Evolutionary conservation across 441 rosid genomes (phyloP).

Genomic region (Arabidopsis hybrid): DNA sequence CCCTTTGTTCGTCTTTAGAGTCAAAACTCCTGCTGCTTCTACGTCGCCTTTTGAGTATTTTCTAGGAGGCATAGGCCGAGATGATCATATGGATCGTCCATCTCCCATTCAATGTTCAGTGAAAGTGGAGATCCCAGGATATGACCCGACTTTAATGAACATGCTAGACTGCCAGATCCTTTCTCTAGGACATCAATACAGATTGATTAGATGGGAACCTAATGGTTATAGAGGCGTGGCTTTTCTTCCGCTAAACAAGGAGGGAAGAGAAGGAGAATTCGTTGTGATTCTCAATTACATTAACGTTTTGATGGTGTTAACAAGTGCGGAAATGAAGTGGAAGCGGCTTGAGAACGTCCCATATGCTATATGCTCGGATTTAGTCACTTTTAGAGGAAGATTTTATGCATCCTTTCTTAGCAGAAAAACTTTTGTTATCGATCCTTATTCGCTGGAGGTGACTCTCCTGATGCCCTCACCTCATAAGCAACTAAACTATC

Average conservation of each 20-base stretch:
- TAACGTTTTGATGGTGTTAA: neutral
- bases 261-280: slow-evolving; percentile 11
- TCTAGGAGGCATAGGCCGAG: neutral
- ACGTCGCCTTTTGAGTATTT: neutral
- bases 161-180: neutral
- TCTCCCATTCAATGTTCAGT: slow-evolving; percentile 15
- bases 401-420: neutral
- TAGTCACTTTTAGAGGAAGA: slow-evolving; percentile 20
- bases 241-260: slow-evolving; percentile 18
- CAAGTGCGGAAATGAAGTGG: slow-evolving; percentile 18
- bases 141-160: neutral
- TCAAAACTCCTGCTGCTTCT: neutral
- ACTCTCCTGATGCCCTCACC: neutral
- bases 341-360: neutral
- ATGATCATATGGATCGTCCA: neutral
- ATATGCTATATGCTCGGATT: neutral
- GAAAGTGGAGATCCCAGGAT: neutral
- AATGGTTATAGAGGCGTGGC: neutral
- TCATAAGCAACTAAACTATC: neutral
- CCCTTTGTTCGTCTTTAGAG: slow-evolving; percentile 20
- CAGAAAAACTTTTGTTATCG: neutral
- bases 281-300: neutral
- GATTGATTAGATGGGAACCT: neutral
- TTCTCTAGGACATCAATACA: neutral
- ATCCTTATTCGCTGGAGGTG: slow-evolving; percentile 11